Conservation (phyloP, 2,329 filamentous ascomycete species). For the Ceratocystis diversiconidia region DNA sequence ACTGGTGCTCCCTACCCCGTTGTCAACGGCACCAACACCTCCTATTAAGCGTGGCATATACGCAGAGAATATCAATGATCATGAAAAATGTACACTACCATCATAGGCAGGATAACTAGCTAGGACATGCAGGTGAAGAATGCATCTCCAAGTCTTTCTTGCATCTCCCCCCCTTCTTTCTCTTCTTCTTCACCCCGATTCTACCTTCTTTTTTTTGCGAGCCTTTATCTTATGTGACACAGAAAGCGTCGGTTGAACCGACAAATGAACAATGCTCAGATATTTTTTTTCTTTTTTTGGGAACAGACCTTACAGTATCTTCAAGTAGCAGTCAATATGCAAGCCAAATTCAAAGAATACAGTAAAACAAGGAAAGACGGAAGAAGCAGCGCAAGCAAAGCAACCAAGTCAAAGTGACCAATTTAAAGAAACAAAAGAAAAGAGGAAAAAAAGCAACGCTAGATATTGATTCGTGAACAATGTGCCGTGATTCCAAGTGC, state of each 20-base stretch:
- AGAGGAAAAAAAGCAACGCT: neutral
- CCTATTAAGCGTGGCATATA: conserved; percentile 20
- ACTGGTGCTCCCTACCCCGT: conserved; percentile 26
- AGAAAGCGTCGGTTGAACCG: neutral
- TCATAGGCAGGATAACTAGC: neutral
- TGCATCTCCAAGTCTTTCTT: neutral
- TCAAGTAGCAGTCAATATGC: neutral
- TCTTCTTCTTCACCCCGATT: conserved; percentile 1
- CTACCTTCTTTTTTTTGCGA: neutral
- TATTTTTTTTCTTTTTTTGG: neutral
- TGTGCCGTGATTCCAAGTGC: neutral
- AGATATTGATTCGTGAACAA: neutral
- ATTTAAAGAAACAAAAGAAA: neutral
- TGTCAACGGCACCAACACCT: conserved; percentile 27
- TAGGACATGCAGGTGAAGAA: neutral
- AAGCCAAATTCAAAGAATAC: neutral
- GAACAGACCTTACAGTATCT: neutral
- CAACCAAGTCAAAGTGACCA: neutral
- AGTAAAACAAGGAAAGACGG: neutral
- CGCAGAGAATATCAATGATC: neutral
- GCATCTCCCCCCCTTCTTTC: neutral
- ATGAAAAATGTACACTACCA: neutral
- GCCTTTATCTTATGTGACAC: conserved; percentile 1
- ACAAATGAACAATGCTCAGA: neutral
- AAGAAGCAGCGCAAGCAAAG: no score